phyloP scores from a whole-genome alignment of 1,284 basidiomycete species.

The Moesziomyces globuligerus region DNA sequence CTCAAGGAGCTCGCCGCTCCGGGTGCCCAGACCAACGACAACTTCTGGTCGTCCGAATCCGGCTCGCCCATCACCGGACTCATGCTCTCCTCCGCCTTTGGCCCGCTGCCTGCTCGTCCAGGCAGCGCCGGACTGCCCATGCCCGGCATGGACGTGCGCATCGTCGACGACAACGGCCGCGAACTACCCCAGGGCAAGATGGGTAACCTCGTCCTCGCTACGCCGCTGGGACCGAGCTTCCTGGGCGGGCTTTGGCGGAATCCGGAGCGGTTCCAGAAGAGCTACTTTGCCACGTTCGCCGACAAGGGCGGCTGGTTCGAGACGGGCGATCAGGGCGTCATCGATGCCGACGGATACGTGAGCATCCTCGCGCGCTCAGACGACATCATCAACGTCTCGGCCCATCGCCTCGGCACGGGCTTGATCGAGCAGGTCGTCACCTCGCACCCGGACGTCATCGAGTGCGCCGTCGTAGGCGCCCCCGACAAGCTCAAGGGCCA shows the following conservation, averaged over 20 bases:
- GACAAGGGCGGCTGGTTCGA: conserved; percentile 63
- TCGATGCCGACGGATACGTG: conserved; percentile 61
- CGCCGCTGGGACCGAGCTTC: conserved; percentile 55
- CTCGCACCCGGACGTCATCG: conserved; percentile 44
- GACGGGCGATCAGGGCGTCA: conserved; percentile 61
- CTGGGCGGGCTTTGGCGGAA: conserved; percentile 63
- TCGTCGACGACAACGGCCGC: conserved; percentile 62
- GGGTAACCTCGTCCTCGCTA: conserved; percentile 61
- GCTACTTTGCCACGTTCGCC: conserved; percentile 59
- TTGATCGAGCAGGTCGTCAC: conserved; percentile 61
- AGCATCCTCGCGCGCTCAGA: conserved; percentile 58
- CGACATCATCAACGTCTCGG: conserved; percentile 62
- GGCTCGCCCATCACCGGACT: conserved; percentile 62
- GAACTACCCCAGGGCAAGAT: conserved; percentile 55
- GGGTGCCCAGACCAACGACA: conserved; percentile 61
- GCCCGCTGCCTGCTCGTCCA: conserved; percentile 43
- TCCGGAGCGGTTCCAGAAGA: conserved; percentile 47
- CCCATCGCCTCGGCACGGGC: conserved; percentile 59
- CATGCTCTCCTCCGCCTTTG: conserved; percentile 48
- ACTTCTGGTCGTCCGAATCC: conserved; percentile 63
- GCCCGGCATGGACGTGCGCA: conserved; percentile 63
- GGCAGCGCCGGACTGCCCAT: conserved; percentile 60
- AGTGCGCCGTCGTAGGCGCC: conserved; percentile 64
- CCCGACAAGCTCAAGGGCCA: conserved; percentile 64
- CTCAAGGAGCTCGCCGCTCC: conserved; percentile 57